Percentiles rank a stretch among this genome's conserved stretches.
These are phyloP conservation scores for Creolimax fragrantissima DNA, from an alignment of 78 protist genomes.

Conservation along the genomic window DNA sequence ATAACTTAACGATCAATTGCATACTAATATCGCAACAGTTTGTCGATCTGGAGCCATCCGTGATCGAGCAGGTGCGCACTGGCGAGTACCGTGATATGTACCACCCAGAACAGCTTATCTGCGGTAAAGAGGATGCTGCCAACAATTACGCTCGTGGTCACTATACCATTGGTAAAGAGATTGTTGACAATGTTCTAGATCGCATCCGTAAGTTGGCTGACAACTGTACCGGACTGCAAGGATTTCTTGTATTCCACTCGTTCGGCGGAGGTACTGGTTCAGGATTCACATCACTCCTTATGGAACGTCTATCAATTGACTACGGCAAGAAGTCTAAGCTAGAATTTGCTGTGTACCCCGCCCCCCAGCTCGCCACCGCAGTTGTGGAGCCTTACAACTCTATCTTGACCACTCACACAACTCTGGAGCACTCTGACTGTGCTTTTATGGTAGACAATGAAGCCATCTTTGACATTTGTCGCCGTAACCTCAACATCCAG, in stretches of 20 bases:
- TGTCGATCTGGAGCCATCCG: conserved; percentile 93
- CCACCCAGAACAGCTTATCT: conserved; percentile 96
- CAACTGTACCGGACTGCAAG: conserved; percentile 97
- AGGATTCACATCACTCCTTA: conserved; percentile 92
- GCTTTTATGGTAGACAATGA: conserved; percentile 75
- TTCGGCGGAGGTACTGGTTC: conserved; percentile 99
- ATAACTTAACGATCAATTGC: too few species aligned
- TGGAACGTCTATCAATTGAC: conserved; percentile 92
- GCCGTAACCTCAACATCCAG: conserved; percentile 86
- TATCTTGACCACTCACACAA: conserved; percentile 87
- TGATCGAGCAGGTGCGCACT: conserved; percentile 87
- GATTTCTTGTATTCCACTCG: conserved; percentile 88
- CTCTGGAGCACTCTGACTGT: conserved; percentile 95
- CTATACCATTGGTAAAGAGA: conserved; percentile 96
- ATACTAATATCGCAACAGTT: too few species aligned
- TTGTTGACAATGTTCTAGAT: conserved; percentile 82
- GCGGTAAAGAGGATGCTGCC: conserved; percentile 99
- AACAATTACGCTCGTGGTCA: conserved; percentile 99
- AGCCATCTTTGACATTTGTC: conserved; percentile 98
- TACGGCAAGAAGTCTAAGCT: conserved; percentile 98
- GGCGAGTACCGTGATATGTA: conserved; percentile 90
- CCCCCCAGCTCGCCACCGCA: conserved; percentile 89
- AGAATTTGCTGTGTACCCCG: conserved; percentile 87
- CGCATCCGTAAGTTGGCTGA: conserved; percentile 95
- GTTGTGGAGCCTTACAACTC: conserved; percentile 99